phyloP scores from a whole-genome alignment of 257 asterid genomes.

The Voacanga thouarsii region DNA sequence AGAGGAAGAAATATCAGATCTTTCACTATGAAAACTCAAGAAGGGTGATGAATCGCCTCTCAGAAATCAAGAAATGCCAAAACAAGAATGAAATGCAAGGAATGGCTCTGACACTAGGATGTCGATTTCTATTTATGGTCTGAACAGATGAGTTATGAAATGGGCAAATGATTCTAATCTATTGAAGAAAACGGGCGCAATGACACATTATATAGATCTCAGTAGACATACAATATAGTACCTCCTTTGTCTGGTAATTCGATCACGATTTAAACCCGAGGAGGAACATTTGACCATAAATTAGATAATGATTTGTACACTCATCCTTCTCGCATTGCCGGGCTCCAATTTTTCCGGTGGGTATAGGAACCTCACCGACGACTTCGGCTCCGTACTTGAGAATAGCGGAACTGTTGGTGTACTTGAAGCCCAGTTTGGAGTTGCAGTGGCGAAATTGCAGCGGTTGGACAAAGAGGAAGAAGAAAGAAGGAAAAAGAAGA shows the following conservation, averaged over 20 bases:
- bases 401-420: no score
- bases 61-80: neutral
- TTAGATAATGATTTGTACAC: neutral
- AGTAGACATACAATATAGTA: neutral
- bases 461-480: no score
- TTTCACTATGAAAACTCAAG: neutral
- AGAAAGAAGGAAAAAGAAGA: no score
- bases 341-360: no score
- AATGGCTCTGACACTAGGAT: neutral
- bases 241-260: neutral
- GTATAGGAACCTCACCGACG: no score
- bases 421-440: no score
- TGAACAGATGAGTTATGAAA: neutral
- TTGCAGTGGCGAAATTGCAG: no score
- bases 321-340: no score
- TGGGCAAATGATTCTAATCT: neutral
- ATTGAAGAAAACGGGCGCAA: neutral
- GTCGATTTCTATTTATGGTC: neutral
- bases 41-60: neutral
- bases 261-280: neutral
- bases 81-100: neutral
- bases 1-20: slow-evolving; percentile 3
- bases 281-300: neutral
- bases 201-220: neutral
- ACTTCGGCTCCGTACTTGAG: no score